Conservation (phyloP, 345 rosid species). For the Anacardium occidentale region DNA sequence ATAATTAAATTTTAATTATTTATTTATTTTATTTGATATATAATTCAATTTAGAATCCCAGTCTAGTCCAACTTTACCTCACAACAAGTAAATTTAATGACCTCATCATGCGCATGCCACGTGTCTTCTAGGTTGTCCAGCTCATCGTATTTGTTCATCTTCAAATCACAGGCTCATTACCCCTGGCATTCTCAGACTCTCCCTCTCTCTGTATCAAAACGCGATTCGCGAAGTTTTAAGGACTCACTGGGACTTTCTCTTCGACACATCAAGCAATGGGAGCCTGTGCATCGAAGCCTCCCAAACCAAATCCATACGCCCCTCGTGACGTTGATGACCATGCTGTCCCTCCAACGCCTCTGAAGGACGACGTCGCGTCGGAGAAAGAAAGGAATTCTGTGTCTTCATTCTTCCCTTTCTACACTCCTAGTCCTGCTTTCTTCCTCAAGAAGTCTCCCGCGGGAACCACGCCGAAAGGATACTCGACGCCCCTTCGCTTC, state of each 20-base stretch:
- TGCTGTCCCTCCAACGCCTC: constrained; percentile 28
- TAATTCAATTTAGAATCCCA: too few relatives aligned
- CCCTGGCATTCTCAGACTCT: not conserved
- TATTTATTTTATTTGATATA: too few relatives aligned
- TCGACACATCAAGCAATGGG: constrained; percentile 45
- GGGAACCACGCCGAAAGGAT: constrained; percentile 28
- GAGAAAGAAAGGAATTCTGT: constrained; percentile 20
- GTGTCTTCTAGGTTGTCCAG: constrained; percentile 5
- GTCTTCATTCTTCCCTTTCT: constrained; percentile 53
- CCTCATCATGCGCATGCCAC: constrained; percentile 17
- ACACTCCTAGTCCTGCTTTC: constrained; percentile 70
- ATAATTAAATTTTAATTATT: too few relatives aligned
- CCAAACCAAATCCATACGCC: constrained; percentile 67
- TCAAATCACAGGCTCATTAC: not conserved
- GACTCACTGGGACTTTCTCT: not conserved
- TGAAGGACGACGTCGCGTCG: constrained; percentile 24
- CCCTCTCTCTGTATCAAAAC: constrained; percentile 14
- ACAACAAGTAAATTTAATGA: not conserved
- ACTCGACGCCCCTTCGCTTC: constrained; percentile 66
- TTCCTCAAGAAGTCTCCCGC: constrained; percentile 54
- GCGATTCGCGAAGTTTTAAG: constrained; percentile 2
- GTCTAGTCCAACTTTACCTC: too few relatives aligned
- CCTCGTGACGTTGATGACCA: constrained; percentile 40
- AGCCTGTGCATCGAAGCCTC: constrained; percentile 66
- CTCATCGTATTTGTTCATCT: constrained; percentile 31